Conservation (phyloP, 2,329 filamentous ascomycete genomes). For the Lecanicillium sp. region DNA sequence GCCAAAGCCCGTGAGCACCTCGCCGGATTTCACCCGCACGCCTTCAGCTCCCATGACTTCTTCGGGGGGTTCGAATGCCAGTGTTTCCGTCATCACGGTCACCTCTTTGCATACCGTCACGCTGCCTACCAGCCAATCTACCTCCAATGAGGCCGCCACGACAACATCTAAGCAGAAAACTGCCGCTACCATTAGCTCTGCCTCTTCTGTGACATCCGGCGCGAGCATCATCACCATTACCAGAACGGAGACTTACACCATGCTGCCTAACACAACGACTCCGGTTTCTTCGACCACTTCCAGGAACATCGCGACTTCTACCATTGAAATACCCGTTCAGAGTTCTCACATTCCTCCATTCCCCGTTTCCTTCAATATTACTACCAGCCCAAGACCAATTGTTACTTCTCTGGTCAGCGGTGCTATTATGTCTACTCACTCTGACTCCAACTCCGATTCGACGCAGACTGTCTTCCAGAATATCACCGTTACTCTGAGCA, state of each 20-base stretch:
- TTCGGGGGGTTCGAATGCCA: not conserved
- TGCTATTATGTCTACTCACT: not conserved
- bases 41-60: not conserved
- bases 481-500: slow-evolving; percentile 1
- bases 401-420: not conserved
- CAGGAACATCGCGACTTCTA: slow-evolving; percentile 2
- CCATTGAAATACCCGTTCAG: not conserved
- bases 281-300: not conserved
- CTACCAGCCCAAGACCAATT: not conserved
- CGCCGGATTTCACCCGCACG: not conserved
- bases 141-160: not conserved
- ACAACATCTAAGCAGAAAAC: not conserved
- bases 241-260: not conserved
- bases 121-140: not conserved
- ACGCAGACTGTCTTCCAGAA: slow-evolving; percentile 8
- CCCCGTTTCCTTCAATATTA: slow-evolving; percentile 1
- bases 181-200: not conserved
- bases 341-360: slow-evolving; percentile 3
- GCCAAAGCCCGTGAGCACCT: not conserved
- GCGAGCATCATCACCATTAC: slow-evolving; percentile 6
- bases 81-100: slow-evolving; percentile 3
- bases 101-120: slow-evolving; percentile 8
- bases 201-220: not conserved
- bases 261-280: not conserved
- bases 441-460: not conserved